These are phyloP conservation scores for Colletotrichum coccodes DNA, from an alignment of 2,329 filamentous ascomycete species.

Conservation along the genomic window DNA sequence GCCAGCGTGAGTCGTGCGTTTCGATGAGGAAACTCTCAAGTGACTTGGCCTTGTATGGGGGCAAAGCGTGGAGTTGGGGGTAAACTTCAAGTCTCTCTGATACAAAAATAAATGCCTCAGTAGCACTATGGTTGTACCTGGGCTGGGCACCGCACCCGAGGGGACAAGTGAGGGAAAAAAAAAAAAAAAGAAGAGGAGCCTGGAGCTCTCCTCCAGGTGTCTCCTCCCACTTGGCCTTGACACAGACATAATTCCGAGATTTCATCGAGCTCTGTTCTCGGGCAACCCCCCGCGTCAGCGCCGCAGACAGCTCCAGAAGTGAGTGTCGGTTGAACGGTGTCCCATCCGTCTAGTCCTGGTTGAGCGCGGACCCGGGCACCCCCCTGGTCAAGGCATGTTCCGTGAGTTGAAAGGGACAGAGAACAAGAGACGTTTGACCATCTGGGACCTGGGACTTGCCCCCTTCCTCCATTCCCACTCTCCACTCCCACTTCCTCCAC, in stretches of 20 bases:
- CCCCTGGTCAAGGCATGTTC: slow-evolving; percentile 31
- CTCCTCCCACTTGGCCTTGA: slow-evolving; percentile 4
- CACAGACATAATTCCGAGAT: slow-evolving; percentile 30
- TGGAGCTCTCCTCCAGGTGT: neutral
- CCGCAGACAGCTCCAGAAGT: slow-evolving; percentile 4
- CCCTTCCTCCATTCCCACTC: neutral
- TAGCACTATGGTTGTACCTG: slow-evolving; percentile 16
- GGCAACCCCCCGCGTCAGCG: slow-evolving; percentile 23
- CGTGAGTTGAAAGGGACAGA: slow-evolving; percentile 9
- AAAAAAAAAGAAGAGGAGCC: slow-evolving; percentile 10
- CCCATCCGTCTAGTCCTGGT: slow-evolving; percentile 21
- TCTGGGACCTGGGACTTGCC: slow-evolving; percentile 26
- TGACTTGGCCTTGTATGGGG: slow-evolving; percentile 26
- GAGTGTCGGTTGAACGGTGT: slow-evolving; percentile 10
- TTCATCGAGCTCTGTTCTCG: slow-evolving; percentile 27
- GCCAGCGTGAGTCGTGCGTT: slow-evolving; percentile 33
- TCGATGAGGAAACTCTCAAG: slow-evolving; percentile 31
- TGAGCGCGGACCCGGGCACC: slow-evolving; percentile 29
- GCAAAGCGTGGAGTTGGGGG: slow-evolving; percentile 11
- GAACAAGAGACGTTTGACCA: slow-evolving; percentile 33
- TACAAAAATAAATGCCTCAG: slow-evolving; percentile 32
- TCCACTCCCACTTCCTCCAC: neutral
- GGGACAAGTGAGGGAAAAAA: neutral
- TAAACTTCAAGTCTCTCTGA: slow-evolving; percentile 18
- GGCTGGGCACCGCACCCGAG: neutral